Evolutionary conservation across 495 filamentous ascomycete genomes (phyloP).

Genomic region (Opeltia flavorubescens): DNA sequence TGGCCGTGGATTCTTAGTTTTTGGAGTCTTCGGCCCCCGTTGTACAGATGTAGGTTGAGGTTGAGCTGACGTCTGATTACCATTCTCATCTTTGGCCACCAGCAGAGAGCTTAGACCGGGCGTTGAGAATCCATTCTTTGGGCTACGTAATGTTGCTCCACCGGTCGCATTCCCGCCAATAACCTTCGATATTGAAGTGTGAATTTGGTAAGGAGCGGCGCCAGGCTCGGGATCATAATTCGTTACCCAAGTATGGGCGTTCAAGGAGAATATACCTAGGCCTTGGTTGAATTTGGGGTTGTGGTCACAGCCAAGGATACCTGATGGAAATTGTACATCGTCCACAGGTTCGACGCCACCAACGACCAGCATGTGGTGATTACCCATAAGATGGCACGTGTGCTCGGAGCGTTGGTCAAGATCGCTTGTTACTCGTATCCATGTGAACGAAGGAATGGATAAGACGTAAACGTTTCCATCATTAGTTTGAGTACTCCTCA

Average conservation of each 20-base stretch:
- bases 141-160: conserved; percentile 6
- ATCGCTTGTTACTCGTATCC: conserved; percentile 11
- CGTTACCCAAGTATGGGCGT: conserved; percentile 7
- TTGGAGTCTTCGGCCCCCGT: background rate
- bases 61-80: background rate
- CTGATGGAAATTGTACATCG: background rate
- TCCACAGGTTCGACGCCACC: conserved; percentile 7
- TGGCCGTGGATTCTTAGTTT: background rate
- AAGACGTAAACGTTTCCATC: conserved; percentile 11
- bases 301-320: conserved; percentile 7
- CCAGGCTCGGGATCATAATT: conserved; percentile 3
- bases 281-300: conserved; percentile 5
- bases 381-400: conserved; percentile 5
- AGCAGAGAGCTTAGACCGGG: conserved; percentile 1
- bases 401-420: conserved; percentile 6
- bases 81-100: background rate
- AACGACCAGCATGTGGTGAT: conserved; percentile 7
- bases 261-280: conserved; percentile 10
- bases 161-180: conserved; percentile 9
- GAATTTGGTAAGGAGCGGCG: conserved; percentile 2
- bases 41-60: background rate
- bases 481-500: background rate
- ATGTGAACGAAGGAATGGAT: conserved; percentile 10
- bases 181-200: conserved; percentile 6
- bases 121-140: conserved; percentile 6